These are phyloP conservation scores for Nannochloris sp. DNA, from an alignment of 139 green algal species.

Conservation along the genomic window DNA sequence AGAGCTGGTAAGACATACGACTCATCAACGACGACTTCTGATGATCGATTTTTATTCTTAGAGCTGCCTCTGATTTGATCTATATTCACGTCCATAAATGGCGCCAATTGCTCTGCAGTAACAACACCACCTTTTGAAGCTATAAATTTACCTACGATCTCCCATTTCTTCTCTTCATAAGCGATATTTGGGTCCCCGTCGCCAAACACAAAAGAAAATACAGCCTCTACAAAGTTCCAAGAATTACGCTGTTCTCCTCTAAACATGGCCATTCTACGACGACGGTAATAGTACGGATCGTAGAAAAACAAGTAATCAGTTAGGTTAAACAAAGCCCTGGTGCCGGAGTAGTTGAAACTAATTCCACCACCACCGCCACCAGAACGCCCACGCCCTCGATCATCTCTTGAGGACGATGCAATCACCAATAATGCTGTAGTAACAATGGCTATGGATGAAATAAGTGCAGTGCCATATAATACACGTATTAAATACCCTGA, in stretches of 20 bases:
- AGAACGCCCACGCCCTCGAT: background rate
- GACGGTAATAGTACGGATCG: constrained; percentile 54
- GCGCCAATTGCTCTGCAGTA: constrained; percentile 89
- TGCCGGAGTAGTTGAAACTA: background rate
- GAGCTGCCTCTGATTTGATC: constrained; percentile 1
- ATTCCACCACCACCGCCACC: background rate
- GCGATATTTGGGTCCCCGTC: constrained; percentile 88
- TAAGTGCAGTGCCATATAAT: constrained; percentile 79
- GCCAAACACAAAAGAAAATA: constrained; percentile 96
- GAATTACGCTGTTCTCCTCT: background rate
- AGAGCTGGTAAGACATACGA: constrained; percentile 87
- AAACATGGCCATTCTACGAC: constrained; percentile 12
- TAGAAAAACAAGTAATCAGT: constrained; percentile 23
- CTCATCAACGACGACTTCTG: constrained; percentile 43
- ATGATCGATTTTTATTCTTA: background rate
- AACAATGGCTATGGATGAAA: constrained; percentile 44
- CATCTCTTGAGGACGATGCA: background rate
- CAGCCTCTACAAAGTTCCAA: constrained; percentile 77
- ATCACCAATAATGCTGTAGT: constrained; percentile 60
- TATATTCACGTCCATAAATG: constrained; percentile 66
- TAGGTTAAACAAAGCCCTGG: constrained; percentile 20
- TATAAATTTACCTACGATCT: constrained; percentile 54
- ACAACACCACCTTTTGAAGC: constrained; percentile 70
- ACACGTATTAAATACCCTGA: constrained; percentile 58
- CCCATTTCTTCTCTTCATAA: constrained; percentile 76